Evolutionary conservation across 495 filamentous ascomycete genomes (phyloP), one percentile per base, ranked within the genome.

Genomic region (Penicillium flavigenum): DNA sequence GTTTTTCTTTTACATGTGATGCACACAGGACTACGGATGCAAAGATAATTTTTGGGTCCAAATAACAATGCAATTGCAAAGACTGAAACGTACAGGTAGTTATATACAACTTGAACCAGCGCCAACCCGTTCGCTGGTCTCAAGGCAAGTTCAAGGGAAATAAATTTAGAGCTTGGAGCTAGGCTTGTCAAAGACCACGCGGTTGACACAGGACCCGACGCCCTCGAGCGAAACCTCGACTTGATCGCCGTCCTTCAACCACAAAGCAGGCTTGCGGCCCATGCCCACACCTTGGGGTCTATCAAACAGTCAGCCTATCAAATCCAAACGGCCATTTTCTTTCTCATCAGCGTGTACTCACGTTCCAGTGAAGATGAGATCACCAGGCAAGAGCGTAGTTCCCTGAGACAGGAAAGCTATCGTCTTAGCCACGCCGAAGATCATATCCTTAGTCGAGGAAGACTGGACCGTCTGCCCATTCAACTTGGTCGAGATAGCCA

Each of bases 331-430:
- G 16, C 22, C 16, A 49, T 27, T 24, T 45, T 12, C 36, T 24
- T 46, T 14, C 24, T 20, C 12, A n/a, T 31, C 14, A 9, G 11
- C 27, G 11, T 19, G 32, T 42, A 84, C 86, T 83, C 70, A 87
- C 79, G 90, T 95, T 71, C 90, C 90, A 39, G 90, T 93, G 60
- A 92, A 92, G 50, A 95, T 91, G 50, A 93, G 38, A 72, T 93
- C 90, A 3, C 91, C 91, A 9, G 88, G 89, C 47, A 89, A 64
- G 26, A 94, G 69, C 14, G 90, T 93, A 16, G 87, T 89, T 31
- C 90, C 89, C 66, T 84, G 87, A 54, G 85, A 89, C 42, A 96
- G 68, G 62, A 92, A 90, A 0, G 86, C 73, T 58, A 94, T 85
- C 2, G 84, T 90, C 70, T 89, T 76, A 22, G 80, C 85, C 22